Evolutionary conservation across 768 basidiomycete genomes (phyloP), one percentile per base, ranked within the genome.

Genomic region (Leccinum pellstonianum): DNA sequence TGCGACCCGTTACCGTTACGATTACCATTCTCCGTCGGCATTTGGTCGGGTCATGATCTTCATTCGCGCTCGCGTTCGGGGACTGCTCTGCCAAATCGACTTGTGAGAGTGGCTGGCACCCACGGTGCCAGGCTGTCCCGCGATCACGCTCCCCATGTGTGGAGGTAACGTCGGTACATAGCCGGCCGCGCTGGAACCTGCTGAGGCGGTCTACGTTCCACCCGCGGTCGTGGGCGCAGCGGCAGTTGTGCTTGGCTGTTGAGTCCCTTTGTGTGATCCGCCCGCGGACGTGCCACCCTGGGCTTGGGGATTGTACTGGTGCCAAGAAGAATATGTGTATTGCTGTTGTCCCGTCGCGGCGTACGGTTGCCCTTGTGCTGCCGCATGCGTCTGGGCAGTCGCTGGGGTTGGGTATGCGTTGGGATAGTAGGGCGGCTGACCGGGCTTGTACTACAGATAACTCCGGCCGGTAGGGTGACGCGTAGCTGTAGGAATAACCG

Each of bases 271-370:
- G 41, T 77, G 79, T 1, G 77, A 71, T 37, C 75, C 70, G 19
- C 63, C 63, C 5, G 71, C 66, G 6, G 70, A 59, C 12, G 64
- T 38, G 52, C 9, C 57, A 46, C 62, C 31, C 52, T 69, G 70
- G 5, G 64, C 55, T 55, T 73, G 77, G 19, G 75, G 73, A 25
- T 70, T 77, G 62, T 78, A 80, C 46, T 72, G 75, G 59, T 79
- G 79, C 79, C 79, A 81, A 25, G 75, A 73, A 31, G 75, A 72
- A 64, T 78, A 80, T 0, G 73, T 63, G 60, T 81, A 81, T 60
- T 76, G 75, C 49, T 77, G 76, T 48, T 77, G 76, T 8, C 73
- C 76, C 8, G 72, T 63, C 49, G 71, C 48, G 33, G 59, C 59
- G 54, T 77, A 80, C 54, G 76, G 72, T 52, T 73, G 70, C 41